Conservation (phyloP, 345 rosid genomes). For the Camelina laxa region DNA sequence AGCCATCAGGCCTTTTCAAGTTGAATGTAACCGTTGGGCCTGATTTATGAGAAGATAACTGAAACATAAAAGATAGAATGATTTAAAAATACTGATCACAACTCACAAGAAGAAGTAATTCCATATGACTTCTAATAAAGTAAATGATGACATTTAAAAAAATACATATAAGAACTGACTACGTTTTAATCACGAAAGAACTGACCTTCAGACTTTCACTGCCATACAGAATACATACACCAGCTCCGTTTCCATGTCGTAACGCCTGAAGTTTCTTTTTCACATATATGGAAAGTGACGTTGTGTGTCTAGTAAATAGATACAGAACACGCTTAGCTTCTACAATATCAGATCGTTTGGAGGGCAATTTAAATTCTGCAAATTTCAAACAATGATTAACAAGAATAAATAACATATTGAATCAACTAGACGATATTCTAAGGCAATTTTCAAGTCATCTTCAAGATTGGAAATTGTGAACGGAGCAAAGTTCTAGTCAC, state of each 20-base stretch:
- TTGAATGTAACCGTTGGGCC: constrained; percentile 84
- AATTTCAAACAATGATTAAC: constrained; percentile 6
- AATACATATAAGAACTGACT: too few species aligned
- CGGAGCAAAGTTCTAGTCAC: constrained; percentile 49
- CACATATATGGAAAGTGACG: constrained; percentile 66
- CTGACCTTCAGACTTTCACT: constrained; percentile 57
- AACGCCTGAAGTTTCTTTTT: constrained; percentile 68
- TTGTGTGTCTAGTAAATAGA: constrained; percentile 65
- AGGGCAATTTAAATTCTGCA: constrained; percentile 13
- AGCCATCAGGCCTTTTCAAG: constrained; percentile 86
- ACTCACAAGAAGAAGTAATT: neutral
- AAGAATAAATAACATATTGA: neutral
- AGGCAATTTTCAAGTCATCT: neutral
- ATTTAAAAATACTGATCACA: constrained; percentile 23
- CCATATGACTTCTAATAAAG: constrained; percentile 6
- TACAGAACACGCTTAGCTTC: constrained; percentile 28
- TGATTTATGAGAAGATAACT: constrained; percentile 54
- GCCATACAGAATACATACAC: constrained; percentile 72
- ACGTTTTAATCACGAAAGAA: constrained; percentile 1
- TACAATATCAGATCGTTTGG: constrained; percentile 27
- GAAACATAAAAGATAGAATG: constrained; percentile 37
- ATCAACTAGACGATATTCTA: constrained; percentile 11
- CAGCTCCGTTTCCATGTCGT: constrained; percentile 67
- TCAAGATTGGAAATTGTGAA: neutral
- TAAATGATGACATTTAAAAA: neutral